Conservation (phyloP, 805 yeast species). For the Yamadazyma sp. region DNA sequence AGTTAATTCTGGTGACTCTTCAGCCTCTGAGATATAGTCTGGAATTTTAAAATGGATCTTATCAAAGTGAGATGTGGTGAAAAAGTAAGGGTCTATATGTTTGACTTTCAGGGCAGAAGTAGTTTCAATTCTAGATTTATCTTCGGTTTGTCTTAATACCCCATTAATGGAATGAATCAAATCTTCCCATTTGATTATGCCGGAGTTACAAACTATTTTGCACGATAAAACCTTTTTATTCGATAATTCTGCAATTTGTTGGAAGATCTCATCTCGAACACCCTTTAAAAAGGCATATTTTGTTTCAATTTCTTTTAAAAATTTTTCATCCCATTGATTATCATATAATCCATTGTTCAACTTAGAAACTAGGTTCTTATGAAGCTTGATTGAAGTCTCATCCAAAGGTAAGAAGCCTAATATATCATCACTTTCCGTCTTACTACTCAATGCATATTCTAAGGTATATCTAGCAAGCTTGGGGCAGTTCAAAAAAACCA, state of each 20-base stretch:
- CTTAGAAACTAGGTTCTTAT: constrained; percentile 2
- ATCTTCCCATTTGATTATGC: constrained; percentile 21
- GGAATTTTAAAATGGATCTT: constrained; percentile 11
- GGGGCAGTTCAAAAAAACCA: constrained; percentile 44
- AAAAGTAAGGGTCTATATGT: constrained; percentile 49
- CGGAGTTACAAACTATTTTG: constrained; percentile 7
- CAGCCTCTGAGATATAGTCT: constrained; percentile 14
- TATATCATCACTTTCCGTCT: constrained; percentile 39
- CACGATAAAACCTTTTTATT: neutral
- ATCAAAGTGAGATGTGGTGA: constrained; percentile 44
- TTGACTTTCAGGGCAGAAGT: constrained; percentile 40
- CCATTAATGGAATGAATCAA: constrained; percentile 29
- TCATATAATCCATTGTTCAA: constrained; percentile 1
- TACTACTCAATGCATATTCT: constrained; percentile 55
- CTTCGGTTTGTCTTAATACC: constrained; percentile 29
- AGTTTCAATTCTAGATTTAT: constrained; percentile 32
- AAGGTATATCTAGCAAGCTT: constrained; percentile 53
- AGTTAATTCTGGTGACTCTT: neutral
- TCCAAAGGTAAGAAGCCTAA: constrained; percentile 26
- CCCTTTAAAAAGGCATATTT: constrained; percentile 27
- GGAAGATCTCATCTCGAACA: constrained; percentile 17
- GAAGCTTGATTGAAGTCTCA: neutral
- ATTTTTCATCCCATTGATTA: neutral
- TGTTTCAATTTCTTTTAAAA: neutral
- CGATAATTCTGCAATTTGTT: constrained; percentile 1